Evolutionary conservation across 2,329 filamentous ascomycete species (phyloP).

Genomic region (Nigrograna mackinnonii): DNA sequence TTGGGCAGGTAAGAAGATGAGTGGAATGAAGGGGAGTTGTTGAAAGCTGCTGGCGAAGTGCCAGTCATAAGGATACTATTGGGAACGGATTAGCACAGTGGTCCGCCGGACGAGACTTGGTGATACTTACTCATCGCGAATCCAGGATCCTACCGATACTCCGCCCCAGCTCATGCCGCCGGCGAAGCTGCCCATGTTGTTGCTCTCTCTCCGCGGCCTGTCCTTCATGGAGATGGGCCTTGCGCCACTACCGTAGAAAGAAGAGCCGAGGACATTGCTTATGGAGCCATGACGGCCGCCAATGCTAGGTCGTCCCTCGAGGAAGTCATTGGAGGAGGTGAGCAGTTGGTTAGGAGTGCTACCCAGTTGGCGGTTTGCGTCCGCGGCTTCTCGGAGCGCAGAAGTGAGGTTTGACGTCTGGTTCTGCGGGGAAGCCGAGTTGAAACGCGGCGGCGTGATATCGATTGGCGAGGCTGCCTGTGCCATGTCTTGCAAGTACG

Average conservation of each 20-base stretch:
- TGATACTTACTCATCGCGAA: constrained; percentile 89
- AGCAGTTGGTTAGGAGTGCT: constrained; percentile 48
- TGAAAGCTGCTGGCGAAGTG: constrained; percentile 84
- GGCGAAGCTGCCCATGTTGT: constrained; percentile 63
- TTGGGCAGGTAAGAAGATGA: constrained; percentile 96
- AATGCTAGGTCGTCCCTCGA: constrained; percentile 33
- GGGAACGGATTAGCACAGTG: constrained; percentile 21
- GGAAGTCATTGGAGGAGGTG: constrained; percentile 33
- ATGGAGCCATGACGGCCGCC: constrained; percentile 59
- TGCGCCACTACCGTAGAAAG: constrained; percentile 61
- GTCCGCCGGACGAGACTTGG: constrained; percentile 4
- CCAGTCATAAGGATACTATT: constrained; percentile 90
- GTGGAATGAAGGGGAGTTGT: constrained; percentile 93
- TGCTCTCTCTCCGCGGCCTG: constrained; percentile 60
- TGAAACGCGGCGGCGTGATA: constrained; percentile 58
- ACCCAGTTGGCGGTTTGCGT: constrained; percentile 32
- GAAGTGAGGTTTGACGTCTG: constrained; percentile 67
- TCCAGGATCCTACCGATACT: constrained; percentile 94
- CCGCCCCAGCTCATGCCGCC: constrained; percentile 97
- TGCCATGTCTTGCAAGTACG: constrained; percentile 49
- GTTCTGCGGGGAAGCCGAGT: constrained; percentile 62
- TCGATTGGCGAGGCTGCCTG: constrained; percentile 61
- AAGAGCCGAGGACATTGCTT: constrained; percentile 48
- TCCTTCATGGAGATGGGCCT: constrained; percentile 65
- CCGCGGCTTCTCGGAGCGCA: constrained; percentile 56